Evolutionary conservation across 345 rosid species (phyloP).

Genomic region (Ceriops zippeliana): DNA sequence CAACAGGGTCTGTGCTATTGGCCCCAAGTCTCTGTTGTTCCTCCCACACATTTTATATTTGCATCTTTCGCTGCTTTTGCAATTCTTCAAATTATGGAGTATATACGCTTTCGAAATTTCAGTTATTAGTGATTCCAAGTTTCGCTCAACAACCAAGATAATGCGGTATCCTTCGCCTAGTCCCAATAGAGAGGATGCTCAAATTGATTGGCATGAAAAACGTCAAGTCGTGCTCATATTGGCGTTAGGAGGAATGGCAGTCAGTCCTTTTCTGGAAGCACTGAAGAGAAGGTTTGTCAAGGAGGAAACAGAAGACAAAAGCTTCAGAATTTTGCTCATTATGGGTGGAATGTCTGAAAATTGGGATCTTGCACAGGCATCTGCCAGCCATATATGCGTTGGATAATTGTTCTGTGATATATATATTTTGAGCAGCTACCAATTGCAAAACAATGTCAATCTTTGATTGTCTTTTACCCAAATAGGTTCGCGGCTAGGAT

Average conservation of each 20-base stretch:
- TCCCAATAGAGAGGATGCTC: too few relatives aligned
- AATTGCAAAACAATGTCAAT: not conserved
- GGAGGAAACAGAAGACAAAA: constrained; percentile 68
- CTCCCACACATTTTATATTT: too few relatives aligned
- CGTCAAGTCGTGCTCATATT: constrained; percentile 40
- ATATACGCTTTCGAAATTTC: too few relatives aligned
- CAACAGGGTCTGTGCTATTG: too few relatives aligned
- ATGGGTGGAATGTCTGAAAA: constrained; percentile 78
- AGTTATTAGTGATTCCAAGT: too few relatives aligned
- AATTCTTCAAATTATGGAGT: too few relatives aligned
- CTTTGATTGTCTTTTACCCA: too few relatives aligned
- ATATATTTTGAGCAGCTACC: not conserved
- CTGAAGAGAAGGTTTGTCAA: constrained; percentile 61
- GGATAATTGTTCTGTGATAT: not conserved
- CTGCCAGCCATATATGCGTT: not conserved
- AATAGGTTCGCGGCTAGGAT: too few relatives aligned
- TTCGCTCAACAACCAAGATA: too few relatives aligned
- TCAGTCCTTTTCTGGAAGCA: constrained; percentile 65
- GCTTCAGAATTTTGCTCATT: constrained; percentile 74
- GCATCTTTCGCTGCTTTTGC: too few relatives aligned
- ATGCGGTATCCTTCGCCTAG: too few relatives aligned
- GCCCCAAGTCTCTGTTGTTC: too few relatives aligned
- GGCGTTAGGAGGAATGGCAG: constrained; percentile 70
- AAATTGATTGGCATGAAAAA: constrained; percentile 43
- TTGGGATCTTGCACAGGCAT: constrained; percentile 1